A percentile compares a stretch with the other conserved stretches of the same genome.
phyloP scores from a whole-genome alignment of 768 basidiomycete genomes.

The Phylloporus scabripes region DNA sequence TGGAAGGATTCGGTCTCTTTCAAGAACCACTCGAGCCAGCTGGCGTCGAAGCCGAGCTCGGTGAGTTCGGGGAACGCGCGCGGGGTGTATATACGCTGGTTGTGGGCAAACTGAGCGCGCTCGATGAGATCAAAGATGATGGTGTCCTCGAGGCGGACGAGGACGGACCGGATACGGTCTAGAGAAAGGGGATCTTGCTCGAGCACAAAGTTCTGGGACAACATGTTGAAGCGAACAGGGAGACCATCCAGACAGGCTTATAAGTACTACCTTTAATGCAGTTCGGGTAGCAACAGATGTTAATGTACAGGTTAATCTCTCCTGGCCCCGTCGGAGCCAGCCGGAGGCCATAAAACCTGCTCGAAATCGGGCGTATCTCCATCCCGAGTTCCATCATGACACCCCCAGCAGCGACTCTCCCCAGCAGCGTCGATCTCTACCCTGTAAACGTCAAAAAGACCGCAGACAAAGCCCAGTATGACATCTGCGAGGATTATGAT shows the following conservation, averaged over 20 bases:
- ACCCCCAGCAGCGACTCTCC: slow-evolving; percentile 33
- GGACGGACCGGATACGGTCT: slow-evolving; percentile 81
- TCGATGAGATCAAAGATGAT: slow-evolving; percentile 98
- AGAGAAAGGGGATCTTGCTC: slow-evolving; percentile 74
- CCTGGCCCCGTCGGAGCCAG: too few species aligned
- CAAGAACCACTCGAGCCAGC: slow-evolving; percentile 98
- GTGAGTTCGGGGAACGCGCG: slow-evolving; percentile 76
- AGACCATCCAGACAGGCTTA: neutral
- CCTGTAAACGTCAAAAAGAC: slow-evolving; percentile 25
- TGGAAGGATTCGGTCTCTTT: slow-evolving; percentile 94
- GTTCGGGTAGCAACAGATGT: too few species aligned
- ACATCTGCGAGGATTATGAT: slow-evolving; percentile 39
- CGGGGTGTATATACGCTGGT: slow-evolving; percentile 79
- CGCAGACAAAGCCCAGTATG: slow-evolving; percentile 9
- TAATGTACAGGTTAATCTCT: too few species aligned
- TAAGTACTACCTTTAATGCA: neutral
- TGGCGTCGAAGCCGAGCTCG: slow-evolving; percentile 70
- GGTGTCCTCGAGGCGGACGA: slow-evolving; percentile 92
- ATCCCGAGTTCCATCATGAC: slow-evolving; percentile 26
- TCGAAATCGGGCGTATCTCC: too few species aligned
- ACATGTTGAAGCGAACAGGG: slow-evolving; percentile 33
- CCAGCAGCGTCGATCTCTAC: slow-evolving; percentile 17
- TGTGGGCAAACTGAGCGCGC: slow-evolving; percentile 93
- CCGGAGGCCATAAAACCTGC: too few species aligned
- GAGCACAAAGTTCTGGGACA: slow-evolving; percentile 62